These are phyloP conservation scores for Vanilla planifolia DNA, from an alignment of 106 monocot species.

Conservation along the genomic window DNA sequence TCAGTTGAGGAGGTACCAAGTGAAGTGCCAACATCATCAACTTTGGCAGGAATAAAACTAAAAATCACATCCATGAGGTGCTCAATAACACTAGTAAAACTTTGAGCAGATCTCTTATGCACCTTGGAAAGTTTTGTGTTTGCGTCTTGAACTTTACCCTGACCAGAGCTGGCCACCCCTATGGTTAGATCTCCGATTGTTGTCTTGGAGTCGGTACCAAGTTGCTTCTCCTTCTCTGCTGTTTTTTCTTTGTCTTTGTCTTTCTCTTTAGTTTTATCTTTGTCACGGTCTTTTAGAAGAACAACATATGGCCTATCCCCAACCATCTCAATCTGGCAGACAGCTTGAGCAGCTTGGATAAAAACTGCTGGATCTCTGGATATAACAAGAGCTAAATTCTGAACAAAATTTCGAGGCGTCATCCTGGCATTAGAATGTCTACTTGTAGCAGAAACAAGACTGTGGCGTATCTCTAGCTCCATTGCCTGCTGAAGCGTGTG, in stretches of 20 bases:
- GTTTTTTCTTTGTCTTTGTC: constrained; percentile 89
- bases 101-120: constrained; percentile 79
- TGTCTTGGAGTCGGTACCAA: constrained; percentile 19
- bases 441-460: constrained; percentile 59
- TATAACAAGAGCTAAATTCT: constrained; percentile 77
- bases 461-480: constrained; percentile 95
- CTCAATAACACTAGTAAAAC: constrained; percentile 84
- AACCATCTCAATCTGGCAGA: constrained; percentile 91
- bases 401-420: constrained; percentile 80
- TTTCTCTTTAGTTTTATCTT: constrained; percentile 82
- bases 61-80: constrained; percentile 69
- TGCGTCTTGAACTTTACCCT: constrained; percentile 47
- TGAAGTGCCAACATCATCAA: constrained; percentile 29
- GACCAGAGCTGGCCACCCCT: constrained; percentile 9
- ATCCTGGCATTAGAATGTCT: constrained; percentile 81
- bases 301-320: constrained; percentile 89
- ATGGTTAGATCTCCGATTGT: constrained; percentile 22
- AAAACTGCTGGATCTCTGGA: constrained; percentile 79
- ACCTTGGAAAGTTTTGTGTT: constrained; percentile 57
- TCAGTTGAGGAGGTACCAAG: constrained; percentile 33
- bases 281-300: constrained; percentile 86
- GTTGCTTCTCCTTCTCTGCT: constrained; percentile 59
- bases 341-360: constrained; percentile 77
- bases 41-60: constrained; percentile 51
- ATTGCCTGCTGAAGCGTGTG: constrained; percentile 97